Evolutionary conservation across 371 early-diverging fungal species (phyloP), one percentile per base, ranked within the genome.

Genomic region (Rhizopus delemar): DNA sequence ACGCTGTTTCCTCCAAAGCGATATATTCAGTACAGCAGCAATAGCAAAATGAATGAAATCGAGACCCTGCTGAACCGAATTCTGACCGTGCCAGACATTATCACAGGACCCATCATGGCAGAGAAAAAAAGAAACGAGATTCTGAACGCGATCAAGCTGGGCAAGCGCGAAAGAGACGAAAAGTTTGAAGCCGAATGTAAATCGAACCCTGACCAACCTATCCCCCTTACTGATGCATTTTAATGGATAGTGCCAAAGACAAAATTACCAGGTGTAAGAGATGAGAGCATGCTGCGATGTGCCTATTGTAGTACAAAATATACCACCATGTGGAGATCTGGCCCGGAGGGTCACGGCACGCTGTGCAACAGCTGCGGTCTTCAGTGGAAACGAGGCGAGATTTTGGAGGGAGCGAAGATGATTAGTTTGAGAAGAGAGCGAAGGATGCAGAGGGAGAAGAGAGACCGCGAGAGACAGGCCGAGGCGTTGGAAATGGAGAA

Each of bases 381-480:
- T 12, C 75, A 80, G 56, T 86, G 85, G 85, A 70, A 65, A 16
- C 71, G 72, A 56, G 80, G 77, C 3, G 74, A 78, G 38, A 84
- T 84, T 31, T 51, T 84, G n/a, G 63, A 69, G 15, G 82, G 69
- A 49, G 69, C 73, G 8, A 61, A 69, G 11, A 70, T 74, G 2
- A 73, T 73, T 4, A 69, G 63, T n/a, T 49, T 52, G 16, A 52
- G 67, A 28, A 73, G 74, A 53, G 74, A 71, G 45, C 62, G 64
- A 43, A 51, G 54, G 22, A 43, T 60, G 13, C 28, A 55, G 31
- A 63, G 56, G 34, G 72, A 71, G 57, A 63, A 50, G 46, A 57
- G 63, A 31, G 60, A 71, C 22, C 53, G 61, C 8, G 60, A 69
- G 15, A 66, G 43, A 33, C 13, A 32, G 1, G 8, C 56, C 29